Conservation (phyloP, 768 basidiomycete species). For the Lactifluus pinguis region DNA sequence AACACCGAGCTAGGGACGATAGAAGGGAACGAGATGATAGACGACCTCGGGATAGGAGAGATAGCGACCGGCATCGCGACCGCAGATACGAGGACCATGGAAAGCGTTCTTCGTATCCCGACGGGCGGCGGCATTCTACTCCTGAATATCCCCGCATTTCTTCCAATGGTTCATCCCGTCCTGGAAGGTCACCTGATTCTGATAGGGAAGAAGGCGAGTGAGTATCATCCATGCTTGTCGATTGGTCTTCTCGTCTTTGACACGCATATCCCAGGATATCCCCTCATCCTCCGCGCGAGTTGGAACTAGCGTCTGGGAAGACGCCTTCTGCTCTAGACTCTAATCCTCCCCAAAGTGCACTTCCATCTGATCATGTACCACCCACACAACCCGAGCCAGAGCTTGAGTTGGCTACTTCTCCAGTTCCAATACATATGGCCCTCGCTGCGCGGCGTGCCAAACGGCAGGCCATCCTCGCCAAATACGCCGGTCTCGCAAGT, state of each 20-base stretch:
- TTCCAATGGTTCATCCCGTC: conserved; percentile 17
- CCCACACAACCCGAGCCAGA: conserved; percentile 39
- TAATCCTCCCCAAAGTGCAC: conserved; percentile 12
- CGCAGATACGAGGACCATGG: conserved; percentile 13
- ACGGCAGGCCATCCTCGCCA: conserved; percentile 73
- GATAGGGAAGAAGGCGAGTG: conserved; percentile 92
- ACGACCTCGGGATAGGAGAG: conserved; percentile 29
- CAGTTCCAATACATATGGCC: conserved; percentile 46
- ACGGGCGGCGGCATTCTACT: conserved; percentile 14
- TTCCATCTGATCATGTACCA: conserved; percentile 16
- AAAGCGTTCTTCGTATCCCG: conserved; percentile 5
- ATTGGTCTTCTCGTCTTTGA: conserved; percentile 12
- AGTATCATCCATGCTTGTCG: conserved; percentile 37
- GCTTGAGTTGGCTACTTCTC: conserved; percentile 39
- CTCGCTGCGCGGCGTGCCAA: conserved; percentile 59
- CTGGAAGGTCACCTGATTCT: conserved; percentile 28
- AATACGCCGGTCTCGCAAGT: conserved; percentile 48
- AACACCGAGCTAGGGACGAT: conserved; percentile 29
- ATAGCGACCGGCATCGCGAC: conserved; percentile 26
- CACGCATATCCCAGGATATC: conserved; percentile 46
- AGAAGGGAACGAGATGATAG: conserved; percentile 25
- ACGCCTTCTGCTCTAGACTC: neutral
- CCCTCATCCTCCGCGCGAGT: conserved; percentile 31
- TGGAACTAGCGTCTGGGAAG: conserved; percentile 18
- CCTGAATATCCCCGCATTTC: conserved; percentile 12